Evolutionary conservation across 2,329 filamentous ascomycete genomes (phyloP).

Genomic region (Cladophialophora chaetospira): DNA sequence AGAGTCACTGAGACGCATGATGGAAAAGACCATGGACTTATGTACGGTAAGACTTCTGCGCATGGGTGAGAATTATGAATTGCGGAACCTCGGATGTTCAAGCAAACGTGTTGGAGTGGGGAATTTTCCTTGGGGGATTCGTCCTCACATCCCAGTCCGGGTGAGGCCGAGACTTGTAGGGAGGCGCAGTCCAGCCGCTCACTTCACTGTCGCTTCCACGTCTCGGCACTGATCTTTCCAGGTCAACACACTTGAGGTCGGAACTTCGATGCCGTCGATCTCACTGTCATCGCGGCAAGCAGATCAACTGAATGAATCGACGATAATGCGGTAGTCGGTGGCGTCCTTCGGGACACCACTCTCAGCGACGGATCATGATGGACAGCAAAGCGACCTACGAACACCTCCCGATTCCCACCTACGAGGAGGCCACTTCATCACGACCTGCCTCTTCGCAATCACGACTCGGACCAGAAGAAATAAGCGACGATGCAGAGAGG

Average conservation of each 20-base stretch:
- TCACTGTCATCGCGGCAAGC: background rate
- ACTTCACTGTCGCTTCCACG: background rate
- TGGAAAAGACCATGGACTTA: no score
- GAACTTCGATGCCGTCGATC: background rate
- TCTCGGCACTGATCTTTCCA: no score
- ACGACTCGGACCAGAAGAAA: slow-evolving; percentile 57
- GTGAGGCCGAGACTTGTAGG: slow-evolving; percentile 4
- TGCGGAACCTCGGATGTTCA: background rate
- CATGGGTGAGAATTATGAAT: background rate
- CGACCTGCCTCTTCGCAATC: slow-evolving; percentile 55
- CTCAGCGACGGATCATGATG: slow-evolving; percentile 21
- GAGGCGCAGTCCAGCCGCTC: background rate
- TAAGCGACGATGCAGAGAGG: slow-evolving; percentile 71
- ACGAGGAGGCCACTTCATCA: slow-evolving; percentile 75
- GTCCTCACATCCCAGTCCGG: background rate
- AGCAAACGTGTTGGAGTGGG: slow-evolving; percentile 8
- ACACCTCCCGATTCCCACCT: slow-evolving; percentile 73
- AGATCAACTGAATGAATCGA: slow-evolving; percentile 9
- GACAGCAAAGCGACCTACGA: slow-evolving; percentile 62
- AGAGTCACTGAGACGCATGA: no score
- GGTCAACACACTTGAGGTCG: no score
- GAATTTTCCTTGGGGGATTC: slow-evolving; percentile 8
- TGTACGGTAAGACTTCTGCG: no score
- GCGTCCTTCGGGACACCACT: slow-evolving; percentile 31
- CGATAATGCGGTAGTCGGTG: slow-evolving; percentile 26